Conservation (phyloP, 2,329 filamentous ascomycete species). For the Allantophomopsis lycopodina region DNA sequence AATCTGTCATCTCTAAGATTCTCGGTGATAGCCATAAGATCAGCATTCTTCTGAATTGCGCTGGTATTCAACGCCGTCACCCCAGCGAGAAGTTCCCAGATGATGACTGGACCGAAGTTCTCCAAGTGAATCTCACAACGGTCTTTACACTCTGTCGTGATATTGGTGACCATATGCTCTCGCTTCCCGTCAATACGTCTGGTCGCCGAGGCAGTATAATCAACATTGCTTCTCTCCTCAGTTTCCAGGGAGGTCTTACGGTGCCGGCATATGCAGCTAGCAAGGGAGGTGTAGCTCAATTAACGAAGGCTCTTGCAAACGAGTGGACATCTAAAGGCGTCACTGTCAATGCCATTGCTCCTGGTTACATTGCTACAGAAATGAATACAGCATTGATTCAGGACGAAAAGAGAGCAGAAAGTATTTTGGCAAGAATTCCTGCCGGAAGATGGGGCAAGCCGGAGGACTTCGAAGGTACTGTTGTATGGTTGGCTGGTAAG, state of each 20-base stretch:
- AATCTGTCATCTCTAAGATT: slow-evolving; percentile 43
- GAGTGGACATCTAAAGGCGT: slow-evolving; percentile 74
- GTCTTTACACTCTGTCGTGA: slow-evolving; percentile 72
- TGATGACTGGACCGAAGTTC: slow-evolving; percentile 62
- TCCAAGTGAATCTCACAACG: slow-evolving; percentile 76
- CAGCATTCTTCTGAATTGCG: slow-evolving; percentile 74
- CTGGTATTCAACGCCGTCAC: slow-evolving; percentile 72
- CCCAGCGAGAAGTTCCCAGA: slow-evolving; percentile 64
- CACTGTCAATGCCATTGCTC: slow-evolving; percentile 78
- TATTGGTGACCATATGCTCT: slow-evolving; percentile 66
- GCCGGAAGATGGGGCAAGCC: slow-evolving; percentile 71
- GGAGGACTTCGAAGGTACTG: slow-evolving; percentile 77
- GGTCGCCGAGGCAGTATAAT: slow-evolving; percentile 57
- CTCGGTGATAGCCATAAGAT: slow-evolving; percentile 51
- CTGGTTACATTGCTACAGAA: slow-evolving; percentile 85
- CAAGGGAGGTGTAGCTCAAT: slow-evolving; percentile 70
- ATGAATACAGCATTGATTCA: slow-evolving; percentile 80
- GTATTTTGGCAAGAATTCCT: slow-evolving; percentile 70
- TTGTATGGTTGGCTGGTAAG: slow-evolving; percentile 63
- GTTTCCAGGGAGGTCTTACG: slow-evolving; percentile 74
- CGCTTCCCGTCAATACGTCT: slow-evolving; percentile 26
- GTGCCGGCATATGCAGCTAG: slow-evolving; percentile 75
- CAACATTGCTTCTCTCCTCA: slow-evolving; percentile 68
- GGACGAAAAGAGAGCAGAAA: slow-evolving; percentile 52
- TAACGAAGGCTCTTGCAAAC: slow-evolving; percentile 76